A percentile compares a stretch with the other conserved stretches of the same genome.
These are phyloP conservation scores for Candida alai DNA, from an alignment of 805 yeast genomes.

Conservation along the genomic window DNA sequence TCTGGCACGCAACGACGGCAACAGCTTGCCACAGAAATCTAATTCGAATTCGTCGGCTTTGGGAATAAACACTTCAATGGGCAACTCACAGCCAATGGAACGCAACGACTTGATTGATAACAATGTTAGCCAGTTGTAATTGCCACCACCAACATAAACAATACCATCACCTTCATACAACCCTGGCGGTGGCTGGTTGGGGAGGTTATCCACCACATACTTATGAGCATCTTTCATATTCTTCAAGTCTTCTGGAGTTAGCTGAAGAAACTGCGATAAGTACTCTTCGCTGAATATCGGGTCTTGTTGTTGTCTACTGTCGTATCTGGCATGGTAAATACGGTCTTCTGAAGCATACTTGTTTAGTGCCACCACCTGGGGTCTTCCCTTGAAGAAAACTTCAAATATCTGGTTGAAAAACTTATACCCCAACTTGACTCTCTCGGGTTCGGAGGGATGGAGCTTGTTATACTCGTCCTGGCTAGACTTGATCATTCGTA, in stretches of 20 bases:
- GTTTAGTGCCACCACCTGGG: constrained; percentile 39
- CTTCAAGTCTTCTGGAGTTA: constrained; percentile 39
- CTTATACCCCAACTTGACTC: constrained; percentile 32
- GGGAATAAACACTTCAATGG: constrained; percentile 82
- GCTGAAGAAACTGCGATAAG: constrained; percentile 45
- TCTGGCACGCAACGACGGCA: constrained; percentile 36
- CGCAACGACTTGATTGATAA: constrained; percentile 63
- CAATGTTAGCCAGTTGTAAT: constrained; percentile 67
- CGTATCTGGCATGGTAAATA: constrained; percentile 53
- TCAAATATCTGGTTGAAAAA: constrained; percentile 43
- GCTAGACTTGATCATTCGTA: constrained; percentile 3
- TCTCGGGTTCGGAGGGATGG: constrained; percentile 4
- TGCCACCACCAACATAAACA: constrained; percentile 79
- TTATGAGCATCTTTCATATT: constrained; percentile 47
- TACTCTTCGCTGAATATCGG: constrained; percentile 49
- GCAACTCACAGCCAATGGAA: constrained; percentile 61
- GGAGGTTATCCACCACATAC: constrained; percentile 39
- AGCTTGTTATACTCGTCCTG: constrained; percentile 3
- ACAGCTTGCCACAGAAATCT: constrained; percentile 44
- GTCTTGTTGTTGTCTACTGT: constrained; percentile 23
- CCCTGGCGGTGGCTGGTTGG: constrained; percentile 36
- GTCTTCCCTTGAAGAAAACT: constrained; percentile 40
- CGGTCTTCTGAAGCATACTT: constrained; percentile 44
- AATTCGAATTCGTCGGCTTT: constrained; percentile 65
- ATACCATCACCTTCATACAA: constrained; percentile 49